Evolutionary conservation across 225 moss, liverwort and hornwort species (phyloP), one percentile per base, ranked within the genome.

Genomic region (Physcomitrellopsis africana): DNA sequence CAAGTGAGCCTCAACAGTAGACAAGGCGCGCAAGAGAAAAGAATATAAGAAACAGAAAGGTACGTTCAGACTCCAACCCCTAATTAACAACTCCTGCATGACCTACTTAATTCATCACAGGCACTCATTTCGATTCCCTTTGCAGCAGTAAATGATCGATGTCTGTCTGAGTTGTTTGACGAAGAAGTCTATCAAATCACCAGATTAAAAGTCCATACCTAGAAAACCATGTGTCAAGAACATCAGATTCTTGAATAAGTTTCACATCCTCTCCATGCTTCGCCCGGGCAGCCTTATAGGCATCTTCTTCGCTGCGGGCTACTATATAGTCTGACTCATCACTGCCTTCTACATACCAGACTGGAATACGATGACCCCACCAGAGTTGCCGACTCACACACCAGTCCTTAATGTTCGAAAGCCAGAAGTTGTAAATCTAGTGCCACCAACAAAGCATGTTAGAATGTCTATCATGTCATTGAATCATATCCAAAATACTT

Each of bases 211-310:
- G 18, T 37, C 24, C 47, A 26, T 23, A 77, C 95, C 93, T 95
- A 62, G 95, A 95, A 73, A 95, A 95, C 95, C 95, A 95, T 60
- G 93, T 95, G 73, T 95, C 95, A 69, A 95, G 89, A 62, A 95
- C 92, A 86, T 95, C 95, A 32, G 85, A 81, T 69, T 95, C 95
- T 82, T 95, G 93, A 67, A 81, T 82, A 20, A 95, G 86, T 68
- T 90, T 83, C 79, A 91, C 93, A 62, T 67, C 47, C 23, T 82
- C 75, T 51, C 95, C 93, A 75, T 91, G 87, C 60, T 81, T 68
- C 20, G 85, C 69, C 37, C 81, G 85, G 23, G 93, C 95, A 65
- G 70, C 82, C 51, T 57, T 69, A 74, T 91, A 90, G 12, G 95
- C 91, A 73, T 88, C 86, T 65, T 80, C 84, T 81, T 95, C 93